Evolutionary conservation across 352 stramenopile species (phyloP).

Genomic region (Aphanomyces euteiches): DNA sequence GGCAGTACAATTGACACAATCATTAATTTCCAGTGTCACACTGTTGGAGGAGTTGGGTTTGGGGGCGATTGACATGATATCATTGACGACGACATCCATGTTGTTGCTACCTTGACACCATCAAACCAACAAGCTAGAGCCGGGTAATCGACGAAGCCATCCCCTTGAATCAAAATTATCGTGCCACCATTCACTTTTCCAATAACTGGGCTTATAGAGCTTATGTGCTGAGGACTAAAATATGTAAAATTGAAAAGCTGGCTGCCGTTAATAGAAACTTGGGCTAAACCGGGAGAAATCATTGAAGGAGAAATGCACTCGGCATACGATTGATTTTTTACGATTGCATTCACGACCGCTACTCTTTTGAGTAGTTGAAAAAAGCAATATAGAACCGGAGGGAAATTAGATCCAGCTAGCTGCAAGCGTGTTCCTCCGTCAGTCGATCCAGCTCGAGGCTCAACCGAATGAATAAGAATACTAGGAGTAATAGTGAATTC

Average conservation of each 20-base stretch:
- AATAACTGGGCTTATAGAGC: constrained; percentile 24
- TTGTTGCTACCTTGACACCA: constrained; percentile 24
- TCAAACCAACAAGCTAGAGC: constrained; percentile 29
- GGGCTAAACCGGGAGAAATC: constrained; percentile 4
- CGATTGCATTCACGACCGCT: constrained; percentile 22
- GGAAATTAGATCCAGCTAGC: constrained; percentile 10
- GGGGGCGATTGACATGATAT: constrained; percentile 27
- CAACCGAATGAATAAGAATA: neutral
- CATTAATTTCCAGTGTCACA: neutral
- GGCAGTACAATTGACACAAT: neutral
- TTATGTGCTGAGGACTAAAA: constrained; percentile 24
- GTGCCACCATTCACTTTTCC: constrained; percentile 32
- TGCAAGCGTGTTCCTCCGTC: neutral
- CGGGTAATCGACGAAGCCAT: neutral
- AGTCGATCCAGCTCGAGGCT: neutral
- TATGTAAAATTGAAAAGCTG: constrained; percentile 22
- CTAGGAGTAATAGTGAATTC: neutral
- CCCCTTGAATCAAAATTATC: constrained; percentile 26
- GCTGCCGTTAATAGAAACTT: constrained; percentile 8
- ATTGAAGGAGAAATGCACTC: constrained; percentile 17
- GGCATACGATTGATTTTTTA: constrained; percentile 4
- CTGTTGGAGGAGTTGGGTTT: neutral
- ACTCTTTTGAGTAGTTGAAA: constrained; percentile 28
- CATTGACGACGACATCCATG: constrained; percentile 20
- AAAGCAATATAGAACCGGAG: constrained; percentile 25